Percentiles rank a stretch among this genome's conserved stretches.
phyloP scores from a whole-genome alignment of 371 early-diverging fungal species.

The Capillidium heterosporum region DNA sequence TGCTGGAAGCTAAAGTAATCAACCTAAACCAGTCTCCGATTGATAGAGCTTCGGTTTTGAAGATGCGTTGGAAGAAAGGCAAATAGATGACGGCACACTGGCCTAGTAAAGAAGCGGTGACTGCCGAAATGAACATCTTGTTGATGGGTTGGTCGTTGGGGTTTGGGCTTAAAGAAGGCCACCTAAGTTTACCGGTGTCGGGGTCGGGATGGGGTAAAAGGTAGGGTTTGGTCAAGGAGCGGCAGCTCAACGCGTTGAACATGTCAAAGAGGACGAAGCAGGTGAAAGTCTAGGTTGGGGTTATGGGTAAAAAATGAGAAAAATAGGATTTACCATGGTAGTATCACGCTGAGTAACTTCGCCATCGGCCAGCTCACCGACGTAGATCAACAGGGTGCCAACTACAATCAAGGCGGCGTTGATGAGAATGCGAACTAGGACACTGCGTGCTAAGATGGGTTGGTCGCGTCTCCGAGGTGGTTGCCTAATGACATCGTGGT shows the following conservation, averaged over 20 bases:
- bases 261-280: conserved; percentile 90
- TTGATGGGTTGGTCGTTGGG: conserved; percentile 55
- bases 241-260: conserved; percentile 84
- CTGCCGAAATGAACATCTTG: conserved; percentile 70
- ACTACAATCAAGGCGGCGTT: conserved; percentile 63
- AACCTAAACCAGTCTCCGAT: not conserved
- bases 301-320: not conserved
- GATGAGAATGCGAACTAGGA: conserved; percentile 56
- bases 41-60: conserved; percentile 52
- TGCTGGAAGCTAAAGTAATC: not conserved
- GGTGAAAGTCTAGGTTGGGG: conserved; percentile 63
- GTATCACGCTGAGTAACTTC: conserved; percentile 58
- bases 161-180: too few relatives aligned
- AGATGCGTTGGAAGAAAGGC: conserved; percentile 78
- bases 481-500: conserved; percentile 61
- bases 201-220: conserved; percentile 22
- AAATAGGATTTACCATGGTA: conserved; percentile 56
- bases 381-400: conserved; percentile 75
- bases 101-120: conserved; percentile 59
- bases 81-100: conserved; percentile 77
- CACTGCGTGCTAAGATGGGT: conserved; percentile 52
- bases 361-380: conserved; percentile 58
- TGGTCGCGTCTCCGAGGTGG: conserved; percentile 58
- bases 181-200: too few relatives aligned
- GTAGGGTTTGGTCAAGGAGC: conserved; percentile 68